phyloP scores from a whole-genome alignment of 2,329 filamentous ascomycete genomes.

The Penicillium sp. region DNA sequence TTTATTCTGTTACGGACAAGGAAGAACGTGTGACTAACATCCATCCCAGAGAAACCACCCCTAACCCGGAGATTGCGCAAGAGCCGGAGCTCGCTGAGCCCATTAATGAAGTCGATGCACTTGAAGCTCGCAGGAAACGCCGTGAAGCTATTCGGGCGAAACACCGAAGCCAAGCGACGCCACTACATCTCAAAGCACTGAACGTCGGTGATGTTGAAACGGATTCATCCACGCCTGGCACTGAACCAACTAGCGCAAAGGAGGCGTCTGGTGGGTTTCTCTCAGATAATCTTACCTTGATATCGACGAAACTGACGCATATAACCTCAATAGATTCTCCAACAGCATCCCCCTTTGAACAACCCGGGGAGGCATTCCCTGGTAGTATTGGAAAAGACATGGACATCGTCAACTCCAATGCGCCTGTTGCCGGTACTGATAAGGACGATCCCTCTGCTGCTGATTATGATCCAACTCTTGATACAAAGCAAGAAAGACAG shows the following conservation, averaged over 20 bases:
- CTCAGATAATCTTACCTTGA: constrained; percentile 4
- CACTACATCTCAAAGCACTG: constrained; percentile 73
- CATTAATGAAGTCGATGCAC: constrained; percentile 78
- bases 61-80: constrained; percentile 20
- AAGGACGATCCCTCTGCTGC: constrained; percentile 83
- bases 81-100: constrained; percentile 53
- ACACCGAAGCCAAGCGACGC: constrained; percentile 68
- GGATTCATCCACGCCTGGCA: constrained; percentile 53
- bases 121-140: constrained; percentile 79
- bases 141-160: constrained; percentile 84
- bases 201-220: constrained; percentile 59
- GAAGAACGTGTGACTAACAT: constrained; percentile 14
- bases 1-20: constrained; percentile 21
- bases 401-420: constrained; percentile 60
- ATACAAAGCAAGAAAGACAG: constrained; percentile 81
- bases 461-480: constrained; percentile 84
- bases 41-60: constrained; percentile 18
- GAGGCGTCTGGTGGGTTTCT: constrained; percentile 41
- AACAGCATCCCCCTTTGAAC: constrained; percentile 49
- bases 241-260: constrained; percentile 43
- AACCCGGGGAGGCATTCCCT: constrained; percentile 54
- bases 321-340: constrained; percentile 27
- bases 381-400: constrained; percentile 65
- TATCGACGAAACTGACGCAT: constrained; percentile 10
- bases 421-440: constrained; percentile 46